Evolutionary conservation across 2,329 filamentous ascomycete species (phyloP).

Genomic region (Sarocladium oryzae): DNA sequence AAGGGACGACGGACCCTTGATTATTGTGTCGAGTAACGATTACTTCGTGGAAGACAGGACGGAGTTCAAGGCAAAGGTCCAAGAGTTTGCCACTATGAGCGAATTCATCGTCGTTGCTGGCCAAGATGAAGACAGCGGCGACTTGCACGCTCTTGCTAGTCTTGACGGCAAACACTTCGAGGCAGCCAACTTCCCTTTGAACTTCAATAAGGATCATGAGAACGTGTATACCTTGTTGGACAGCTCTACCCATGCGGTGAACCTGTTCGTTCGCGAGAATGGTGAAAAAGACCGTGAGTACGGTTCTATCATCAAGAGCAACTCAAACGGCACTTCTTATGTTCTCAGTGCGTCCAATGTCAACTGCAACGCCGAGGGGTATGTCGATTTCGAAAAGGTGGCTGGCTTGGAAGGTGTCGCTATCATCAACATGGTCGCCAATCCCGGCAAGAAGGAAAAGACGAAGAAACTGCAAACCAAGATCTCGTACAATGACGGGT

Average conservation of each 20-base stretch:
- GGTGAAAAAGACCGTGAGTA: constrained; percentile 58
- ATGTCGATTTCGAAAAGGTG: constrained; percentile 96
- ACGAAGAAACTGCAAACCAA: constrained; percentile 79
- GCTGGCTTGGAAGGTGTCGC: constrained; percentile 84
- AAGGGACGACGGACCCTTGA: constrained; percentile 52
- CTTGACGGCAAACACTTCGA: constrained; percentile 81
- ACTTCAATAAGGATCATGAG: constrained; percentile 72
- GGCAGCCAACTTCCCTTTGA: constrained; percentile 75
- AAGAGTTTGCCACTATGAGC: constrained; percentile 87
- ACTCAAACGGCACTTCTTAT: constrained; percentile 95
- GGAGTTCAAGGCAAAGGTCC: constrained; percentile 51
- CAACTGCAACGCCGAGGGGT: constrained; percentile 70
- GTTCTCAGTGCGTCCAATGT: constrained; percentile 75
- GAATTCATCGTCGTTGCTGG: constrained; percentile 92
- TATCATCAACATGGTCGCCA: constrained; percentile 78
- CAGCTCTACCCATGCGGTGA: constrained; percentile 89
- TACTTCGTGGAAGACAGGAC: constrained; percentile 61
- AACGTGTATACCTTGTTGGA: constrained; percentile 89
- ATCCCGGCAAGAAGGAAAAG: constrained; percentile 66
- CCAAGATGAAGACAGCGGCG: constrained; percentile 59
- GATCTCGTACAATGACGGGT: constrained; percentile 95
- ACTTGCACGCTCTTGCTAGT: constrained; percentile 72
- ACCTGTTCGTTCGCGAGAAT: constrained; percentile 84
- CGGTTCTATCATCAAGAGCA: constrained; percentile 92
- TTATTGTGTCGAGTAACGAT: constrained; percentile 71